Percentiles rank a stretch among this genome's conserved stretches.
Conservation (phyloP, 805 yeast species). For the Candida quercuum region DNA sequence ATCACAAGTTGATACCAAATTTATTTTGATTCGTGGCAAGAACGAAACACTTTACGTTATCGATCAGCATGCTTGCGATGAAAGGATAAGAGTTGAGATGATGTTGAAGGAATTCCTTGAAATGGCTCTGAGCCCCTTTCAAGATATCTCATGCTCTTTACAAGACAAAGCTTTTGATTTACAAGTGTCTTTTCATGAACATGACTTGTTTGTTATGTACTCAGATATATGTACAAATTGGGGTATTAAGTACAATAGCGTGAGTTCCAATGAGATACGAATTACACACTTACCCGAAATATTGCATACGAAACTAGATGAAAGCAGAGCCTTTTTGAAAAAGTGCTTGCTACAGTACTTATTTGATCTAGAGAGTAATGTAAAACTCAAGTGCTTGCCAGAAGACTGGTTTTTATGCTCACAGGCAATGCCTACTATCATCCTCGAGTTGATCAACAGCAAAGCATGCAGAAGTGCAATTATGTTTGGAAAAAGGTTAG, state of each 20-base stretch:
- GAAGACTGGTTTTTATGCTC: constrained; percentile 34
- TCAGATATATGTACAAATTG: constrained; percentile 30
- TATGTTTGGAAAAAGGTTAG: constrained; percentile 61
- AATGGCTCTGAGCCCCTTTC: constrained; percentile 20
- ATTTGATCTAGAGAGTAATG: constrained; percentile 33
- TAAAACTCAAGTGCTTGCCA: constrained; percentile 20
- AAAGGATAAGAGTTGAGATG: constrained; percentile 58
- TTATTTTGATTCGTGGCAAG: constrained; percentile 41
- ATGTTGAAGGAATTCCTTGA: constrained; percentile 34
- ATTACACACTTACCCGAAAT: constrained; percentile 42
- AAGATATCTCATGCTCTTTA: constrained; percentile 12
- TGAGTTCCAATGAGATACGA: constrained; percentile 5
- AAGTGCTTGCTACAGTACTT: constrained; percentile 38
- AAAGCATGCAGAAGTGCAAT: constrained; percentile 66
- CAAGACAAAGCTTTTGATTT: constrained; percentile 5
- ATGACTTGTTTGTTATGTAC: constrained; percentile 26
- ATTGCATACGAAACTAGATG: constrained; percentile 28
- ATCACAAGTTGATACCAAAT: constrained; percentile 59
- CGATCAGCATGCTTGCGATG: constrained; percentile 89
- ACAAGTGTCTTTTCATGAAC: constrained; percentile 26
- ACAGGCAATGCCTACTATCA: constrained; percentile 43
- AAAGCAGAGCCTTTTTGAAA: constrained; percentile 27
- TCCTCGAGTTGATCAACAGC: constrained; percentile 47
- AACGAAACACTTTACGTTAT: constrained; percentile 33
- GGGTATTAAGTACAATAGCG: constrained; percentile 35